Evolutionary conservation across 805 yeast species (phyloP).

Genomic region (Myxozyma geophila): DNA sequence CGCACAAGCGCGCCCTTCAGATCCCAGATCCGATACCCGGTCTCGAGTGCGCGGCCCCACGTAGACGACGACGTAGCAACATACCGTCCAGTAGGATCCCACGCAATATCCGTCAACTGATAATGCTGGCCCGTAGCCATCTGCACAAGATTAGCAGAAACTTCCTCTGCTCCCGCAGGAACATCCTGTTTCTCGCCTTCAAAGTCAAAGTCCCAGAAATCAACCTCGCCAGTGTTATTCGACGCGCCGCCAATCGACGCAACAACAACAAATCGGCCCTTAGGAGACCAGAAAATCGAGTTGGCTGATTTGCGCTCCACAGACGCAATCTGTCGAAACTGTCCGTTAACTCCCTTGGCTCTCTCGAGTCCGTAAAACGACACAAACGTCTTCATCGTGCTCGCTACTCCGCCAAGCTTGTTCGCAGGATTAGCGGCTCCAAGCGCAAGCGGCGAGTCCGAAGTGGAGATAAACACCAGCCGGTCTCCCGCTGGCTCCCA

Average conservation of each 20-base stretch:
- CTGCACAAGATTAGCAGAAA: constrained; percentile 61
- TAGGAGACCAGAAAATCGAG: constrained; percentile 85
- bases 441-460: constrained; percentile 54
- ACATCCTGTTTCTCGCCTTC: constrained; percentile 61
- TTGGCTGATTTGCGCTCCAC: constrained; percentile 69
- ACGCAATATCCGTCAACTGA: constrained; percentile 80
- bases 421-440: constrained; percentile 31
- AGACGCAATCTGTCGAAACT: constrained; percentile 65
- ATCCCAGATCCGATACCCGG: constrained; percentile 88
- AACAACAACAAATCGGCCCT: constrained; percentile 79
- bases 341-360: constrained; percentile 53
- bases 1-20: constrained; percentile 76
- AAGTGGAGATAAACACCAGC: constrained; percentile 75
- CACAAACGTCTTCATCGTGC: constrained; percentile 60
- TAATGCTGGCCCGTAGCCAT: constrained; percentile 66
- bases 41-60: constrained; percentile 83
- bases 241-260: constrained; percentile 52
- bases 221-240: constrained; percentile 63
- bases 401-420: constrained; percentile 11
- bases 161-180: constrained; percentile 53
- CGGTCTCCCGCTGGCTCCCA: constrained; percentile 97
- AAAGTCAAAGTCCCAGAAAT: constrained; percentile 83
- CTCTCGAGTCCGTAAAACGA: constrained; percentile 85
- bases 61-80: constrained; percentile 85
- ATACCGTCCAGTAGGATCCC: constrained; percentile 97